A percentile compares a stretch with the other conserved stretches of the same genome.
phyloP scores from a whole-genome alignment of 2,329 filamentous ascomycete species.

The Aspergillus pseudotamarii region DNA sequence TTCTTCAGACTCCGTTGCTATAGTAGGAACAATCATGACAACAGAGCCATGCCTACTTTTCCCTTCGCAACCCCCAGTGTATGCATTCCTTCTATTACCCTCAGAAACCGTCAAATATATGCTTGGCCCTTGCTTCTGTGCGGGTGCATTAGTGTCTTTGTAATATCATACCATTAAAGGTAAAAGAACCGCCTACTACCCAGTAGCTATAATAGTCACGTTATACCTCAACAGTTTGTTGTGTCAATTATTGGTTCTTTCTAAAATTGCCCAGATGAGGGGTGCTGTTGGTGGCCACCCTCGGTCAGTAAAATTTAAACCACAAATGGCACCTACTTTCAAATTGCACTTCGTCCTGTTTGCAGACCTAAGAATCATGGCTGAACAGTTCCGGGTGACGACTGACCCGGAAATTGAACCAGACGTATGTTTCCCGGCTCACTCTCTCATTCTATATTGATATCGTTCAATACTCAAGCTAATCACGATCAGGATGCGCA shows the following conservation, averaged over 20 bases:
- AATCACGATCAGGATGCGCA: background rate
- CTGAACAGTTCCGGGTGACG: background rate
- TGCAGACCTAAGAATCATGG: background rate
- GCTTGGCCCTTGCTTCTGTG: background rate
- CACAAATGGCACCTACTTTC: background rate
- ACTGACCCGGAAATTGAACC: background rate
- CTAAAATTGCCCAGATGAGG: background rate
- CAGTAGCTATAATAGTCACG: background rate
- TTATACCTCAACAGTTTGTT: background rate
- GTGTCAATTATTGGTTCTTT: background rate
- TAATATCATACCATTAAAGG: background rate
- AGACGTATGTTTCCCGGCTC: background rate
- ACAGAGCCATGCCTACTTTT: too few relatives aligned
- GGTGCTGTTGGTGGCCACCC: background rate
- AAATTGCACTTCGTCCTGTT: background rate
- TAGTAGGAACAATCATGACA: too few relatives aligned
- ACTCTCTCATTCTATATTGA: too few relatives aligned
- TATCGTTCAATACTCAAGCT: background rate
- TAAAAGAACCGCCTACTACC: background rate
- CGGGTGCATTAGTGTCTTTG: background rate
- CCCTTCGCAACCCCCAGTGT: too few relatives aligned
- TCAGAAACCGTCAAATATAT: too few relatives aligned
- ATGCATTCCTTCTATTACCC: too few relatives aligned
- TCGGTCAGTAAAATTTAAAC: background rate
- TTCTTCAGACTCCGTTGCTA: too few relatives aligned